These are phyloP conservation scores for Corymbia maculata DNA, from an alignment of 345 rosid species.

Conservation along the genomic window DNA sequence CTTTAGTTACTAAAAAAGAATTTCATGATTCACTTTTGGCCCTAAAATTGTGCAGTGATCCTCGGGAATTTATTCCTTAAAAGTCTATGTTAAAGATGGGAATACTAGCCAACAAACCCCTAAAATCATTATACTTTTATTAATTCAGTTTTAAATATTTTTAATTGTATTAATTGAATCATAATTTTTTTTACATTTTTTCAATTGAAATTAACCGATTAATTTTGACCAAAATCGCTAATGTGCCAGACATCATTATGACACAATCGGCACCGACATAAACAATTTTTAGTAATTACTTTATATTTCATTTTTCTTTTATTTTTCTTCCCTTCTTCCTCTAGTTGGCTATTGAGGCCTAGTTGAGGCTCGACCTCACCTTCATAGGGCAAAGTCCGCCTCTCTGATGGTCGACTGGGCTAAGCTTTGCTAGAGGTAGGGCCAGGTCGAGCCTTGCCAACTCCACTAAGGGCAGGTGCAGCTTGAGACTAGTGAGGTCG, in stretches of 20 bases:
- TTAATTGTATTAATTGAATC: not conserved
- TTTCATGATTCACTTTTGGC: not conserved
- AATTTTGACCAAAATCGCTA: too few relatives aligned
- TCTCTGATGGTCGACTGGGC: accelerated
- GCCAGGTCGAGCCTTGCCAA: not conserved
- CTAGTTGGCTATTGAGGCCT: not conserved
- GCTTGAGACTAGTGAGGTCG: not conserved
- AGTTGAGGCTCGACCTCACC: not conserved
- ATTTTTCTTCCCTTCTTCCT: too few relatives aligned
- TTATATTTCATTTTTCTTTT: too few relatives aligned
- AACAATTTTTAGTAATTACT: too few relatives aligned
- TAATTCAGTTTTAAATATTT: too few relatives aligned
- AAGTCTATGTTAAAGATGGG: not conserved
- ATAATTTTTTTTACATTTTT: too few relatives aligned
- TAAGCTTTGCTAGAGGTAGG: not conserved
- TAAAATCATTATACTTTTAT: too few relatives aligned
- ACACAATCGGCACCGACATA: accelerated
- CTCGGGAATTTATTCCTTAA: not conserved
- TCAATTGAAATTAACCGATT: accelerated
- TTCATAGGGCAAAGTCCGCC: not conserved
- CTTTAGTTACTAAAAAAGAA: not conserved
- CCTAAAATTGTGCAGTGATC: not conserved
- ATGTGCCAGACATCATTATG: accelerated
- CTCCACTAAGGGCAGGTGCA: too few relatives aligned
- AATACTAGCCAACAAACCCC: accelerated